A percentile compares a stretch with the other conserved stretches of the same genome.
Conservation (phyloP, 2,329 filamentous ascomycete species). For the Colletotrichum sansevieriae region DNA sequence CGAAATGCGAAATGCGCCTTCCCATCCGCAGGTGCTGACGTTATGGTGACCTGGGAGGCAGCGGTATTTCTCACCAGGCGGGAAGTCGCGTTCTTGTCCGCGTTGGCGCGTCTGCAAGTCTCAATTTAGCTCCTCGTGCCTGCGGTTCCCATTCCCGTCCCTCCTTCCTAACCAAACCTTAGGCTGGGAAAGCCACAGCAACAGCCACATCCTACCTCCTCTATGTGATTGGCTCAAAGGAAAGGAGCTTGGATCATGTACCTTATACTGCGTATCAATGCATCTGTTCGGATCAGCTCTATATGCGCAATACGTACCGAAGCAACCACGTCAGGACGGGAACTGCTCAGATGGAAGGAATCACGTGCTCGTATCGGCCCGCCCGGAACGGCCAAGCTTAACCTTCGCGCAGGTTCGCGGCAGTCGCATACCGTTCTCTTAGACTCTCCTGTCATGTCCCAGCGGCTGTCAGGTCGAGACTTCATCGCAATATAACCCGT, state of each 20-base stretch:
- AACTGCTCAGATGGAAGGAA: background rate
- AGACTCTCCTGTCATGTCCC: background rate
- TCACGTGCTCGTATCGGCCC: conserved; percentile 12
- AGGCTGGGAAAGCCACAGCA: background rate
- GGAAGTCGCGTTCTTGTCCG: conserved; percentile 13
- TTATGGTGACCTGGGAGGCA: conserved; percentile 2
- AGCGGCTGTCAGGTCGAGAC: background rate
- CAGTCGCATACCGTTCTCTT: background rate
- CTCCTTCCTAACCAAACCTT: too few relatives aligned
- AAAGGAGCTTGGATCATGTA: background rate
- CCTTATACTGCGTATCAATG: background rate
- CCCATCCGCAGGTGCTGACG: background rate
- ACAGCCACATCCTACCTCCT: background rate
- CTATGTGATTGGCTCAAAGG: background rate
- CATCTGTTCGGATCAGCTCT: background rate
- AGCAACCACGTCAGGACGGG: background rate
- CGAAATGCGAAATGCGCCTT: background rate
- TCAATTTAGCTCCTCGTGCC: conserved; percentile 23
- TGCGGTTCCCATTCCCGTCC: conserved; percentile 5
- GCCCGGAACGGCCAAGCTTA: conserved; percentile 3
- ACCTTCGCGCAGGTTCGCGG: background rate
- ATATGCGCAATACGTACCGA: too few relatives aligned
- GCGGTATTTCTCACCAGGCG: background rate
- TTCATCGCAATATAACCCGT: background rate
- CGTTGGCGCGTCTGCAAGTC: conserved; percentile 19